Base-by-base conservation (phyloP, 108 stramenopile species). In the Craspedostauros australis region DNA sequence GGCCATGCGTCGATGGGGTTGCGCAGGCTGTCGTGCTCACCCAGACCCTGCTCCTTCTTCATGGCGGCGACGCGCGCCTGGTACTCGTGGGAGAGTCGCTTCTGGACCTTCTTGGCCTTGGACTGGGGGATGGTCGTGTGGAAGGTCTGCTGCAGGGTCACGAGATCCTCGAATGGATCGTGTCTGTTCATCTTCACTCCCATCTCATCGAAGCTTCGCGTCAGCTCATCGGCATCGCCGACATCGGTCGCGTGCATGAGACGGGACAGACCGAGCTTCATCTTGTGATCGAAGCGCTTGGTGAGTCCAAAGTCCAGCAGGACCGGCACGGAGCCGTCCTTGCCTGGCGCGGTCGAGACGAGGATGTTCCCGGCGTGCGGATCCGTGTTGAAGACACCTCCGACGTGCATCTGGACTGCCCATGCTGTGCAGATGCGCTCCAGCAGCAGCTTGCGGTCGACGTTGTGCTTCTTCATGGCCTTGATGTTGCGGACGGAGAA, bases 351-450 rank as follows among this genome's bases (percentile, higher is more conserved):
- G 9, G 38, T 61, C 0, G 60, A 53, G 8, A 85, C 71, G 29
- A 85, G 43, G 16, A 88, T 51, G 39, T 88, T 88, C 14, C 61
- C 69, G 0, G 79, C 66, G 49, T 90, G 88, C 14, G 85, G 88
- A 52, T 90, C 88, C 1, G 75, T 80, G 33, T 90, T 81, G 57
- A 85, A 86, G 16, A 82, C 47, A 14, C 75, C 79, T 26, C 69
- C 60, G 6, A 71, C 48, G 46, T 77, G 69, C 46, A 90, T 77
- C 57, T 77, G 75, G 39, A 58, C 63, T 4, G 80, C 88, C 71
- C 78, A 86, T 20, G 83, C 73, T 41, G 55, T 39, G 23, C 68
- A 73, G 15, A 88, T 46, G 15, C 74, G 62, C 27, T 72, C 50
- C 37, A 80, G 42, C 7, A 88, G 21, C 5, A 46, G 42, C 7